Evolutionary conservation across 257 asterid genomes (phyloP).

Genomic region (Fraxinus excelsior): DNA sequence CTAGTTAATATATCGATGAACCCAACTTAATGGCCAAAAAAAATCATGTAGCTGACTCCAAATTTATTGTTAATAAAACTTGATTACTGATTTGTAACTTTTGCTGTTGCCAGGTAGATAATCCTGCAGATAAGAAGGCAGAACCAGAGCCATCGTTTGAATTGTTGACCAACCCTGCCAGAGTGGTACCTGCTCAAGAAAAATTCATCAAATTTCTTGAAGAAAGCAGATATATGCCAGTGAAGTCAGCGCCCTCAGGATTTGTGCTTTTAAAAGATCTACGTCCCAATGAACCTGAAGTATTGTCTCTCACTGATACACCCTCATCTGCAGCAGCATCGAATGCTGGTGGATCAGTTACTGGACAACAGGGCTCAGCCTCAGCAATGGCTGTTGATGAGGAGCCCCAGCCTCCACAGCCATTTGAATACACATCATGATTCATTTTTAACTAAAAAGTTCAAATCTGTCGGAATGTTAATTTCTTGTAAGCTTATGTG

Average conservation of each 20-base stretch:
- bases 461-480: neutral
- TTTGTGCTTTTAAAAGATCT: slow-evolving; percentile 85
- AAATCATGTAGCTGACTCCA: neutral
- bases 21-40: neutral
- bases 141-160: slow-evolving; percentile 83
- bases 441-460: neutral
- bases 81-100: neutral
- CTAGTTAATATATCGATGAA: neutral
- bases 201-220: slow-evolving; percentile 70
- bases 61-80: neutral
- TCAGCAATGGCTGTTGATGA: slow-evolving; percentile 95
- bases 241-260: slow-evolving; percentile 83
- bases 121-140: slow-evolving; percentile 58
- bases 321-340: slow-evolving; percentile 65
- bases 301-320: slow-evolving; percentile 70
- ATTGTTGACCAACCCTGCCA: slow-evolving; percentile 86
- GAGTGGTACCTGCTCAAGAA: slow-evolving; percentile 93
- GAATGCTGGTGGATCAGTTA: slow-evolving; percentile 57
- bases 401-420: slow-evolving; percentile 90
- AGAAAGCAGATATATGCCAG: slow-evolving; percentile 85
- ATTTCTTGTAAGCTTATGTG: neutral
- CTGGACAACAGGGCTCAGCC: slow-evolving; percentile 55
- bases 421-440: slow-evolving; percentile 78
- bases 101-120: slow-evolving; percentile 59
- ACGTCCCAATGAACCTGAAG: slow-evolving; percentile 80